Percentiles rank a stretch among this genome's conserved stretches.
Conservation (phyloP, 1,284 basidiomycete genomes). For the Thecaphora frezii region DNA sequence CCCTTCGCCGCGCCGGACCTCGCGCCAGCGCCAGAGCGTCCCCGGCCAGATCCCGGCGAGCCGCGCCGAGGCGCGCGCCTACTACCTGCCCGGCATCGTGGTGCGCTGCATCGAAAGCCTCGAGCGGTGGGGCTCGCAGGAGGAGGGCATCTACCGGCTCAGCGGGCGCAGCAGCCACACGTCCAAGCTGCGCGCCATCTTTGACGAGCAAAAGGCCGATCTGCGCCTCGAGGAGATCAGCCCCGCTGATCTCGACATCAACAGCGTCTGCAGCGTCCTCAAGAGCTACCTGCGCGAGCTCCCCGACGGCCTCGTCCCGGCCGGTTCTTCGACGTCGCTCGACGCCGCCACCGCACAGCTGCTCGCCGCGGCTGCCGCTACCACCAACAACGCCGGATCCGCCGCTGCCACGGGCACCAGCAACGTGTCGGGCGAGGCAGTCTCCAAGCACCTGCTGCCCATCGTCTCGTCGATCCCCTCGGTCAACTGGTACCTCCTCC, state of each 20-base stretch:
- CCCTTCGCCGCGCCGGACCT: background rate
- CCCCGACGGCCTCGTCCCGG: conserved; percentile 40
- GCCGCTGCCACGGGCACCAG: background rate
- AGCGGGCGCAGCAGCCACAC: conserved; percentile 54
- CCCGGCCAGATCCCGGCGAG: conserved; percentile 4
- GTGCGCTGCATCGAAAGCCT: conserved; percentile 52
- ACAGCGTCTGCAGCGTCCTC: conserved; percentile 54
- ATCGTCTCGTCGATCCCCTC: conserved; percentile 11
- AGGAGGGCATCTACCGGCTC: conserved; percentile 56
- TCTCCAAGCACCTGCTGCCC: background rate
- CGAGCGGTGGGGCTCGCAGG: conserved; percentile 48
- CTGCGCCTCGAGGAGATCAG: conserved; percentile 40
- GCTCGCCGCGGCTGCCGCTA: background rate
- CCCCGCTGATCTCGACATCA: conserved; percentile 54
- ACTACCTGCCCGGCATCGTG: conserved; percentile 44
- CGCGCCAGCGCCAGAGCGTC: background rate
- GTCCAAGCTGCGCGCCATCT: conserved; percentile 35
- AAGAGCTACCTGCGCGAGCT: conserved; percentile 54
- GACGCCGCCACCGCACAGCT: conserved; percentile 20
- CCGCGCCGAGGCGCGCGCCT: conserved; percentile 34
- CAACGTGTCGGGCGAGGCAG: background rate
- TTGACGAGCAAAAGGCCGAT: conserved; percentile 38
- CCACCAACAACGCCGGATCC: background rate
- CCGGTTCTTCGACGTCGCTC: conserved; percentile 9
- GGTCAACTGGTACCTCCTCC: conserved; percentile 53